phyloP scores from a whole-genome alignment of 2,329 filamentous ascomycete species.

The Fusarium falciforme region DNA sequence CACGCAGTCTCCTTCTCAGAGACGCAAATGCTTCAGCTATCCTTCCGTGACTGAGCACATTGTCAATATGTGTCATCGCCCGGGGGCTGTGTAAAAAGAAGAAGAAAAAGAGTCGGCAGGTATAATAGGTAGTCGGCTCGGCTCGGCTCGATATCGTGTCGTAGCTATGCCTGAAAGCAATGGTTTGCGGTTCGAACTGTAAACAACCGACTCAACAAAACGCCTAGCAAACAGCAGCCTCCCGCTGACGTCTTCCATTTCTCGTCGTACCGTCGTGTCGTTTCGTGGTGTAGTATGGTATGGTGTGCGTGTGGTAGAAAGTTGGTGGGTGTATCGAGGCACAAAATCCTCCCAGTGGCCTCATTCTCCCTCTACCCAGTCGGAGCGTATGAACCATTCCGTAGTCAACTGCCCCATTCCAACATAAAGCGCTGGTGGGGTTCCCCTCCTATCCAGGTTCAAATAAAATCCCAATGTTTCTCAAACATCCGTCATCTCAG shows the following conservation, averaged over 20 bases:
- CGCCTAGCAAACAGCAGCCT: constrained; percentile 33
- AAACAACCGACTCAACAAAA: constrained; percentile 39
- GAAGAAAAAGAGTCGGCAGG: constrained; percentile 26
- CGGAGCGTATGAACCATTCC: constrained; percentile 33
- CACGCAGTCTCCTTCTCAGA: constrained; percentile 43
- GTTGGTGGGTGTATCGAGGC: constrained; percentile 22
- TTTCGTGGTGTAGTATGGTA: constrained; percentile 36
- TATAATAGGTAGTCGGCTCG: constrained; percentile 21
- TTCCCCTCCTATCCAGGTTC: constrained; percentile 49
- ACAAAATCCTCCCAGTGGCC: constrained; percentile 25
- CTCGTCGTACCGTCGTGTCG: constrained; percentile 45
- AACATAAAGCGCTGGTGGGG: constrained; percentile 29
- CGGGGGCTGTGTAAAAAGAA: constrained; percentile 24
- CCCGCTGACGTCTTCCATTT: constrained; percentile 38
- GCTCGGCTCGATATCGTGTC: constrained; percentile 18
- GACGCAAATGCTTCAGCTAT: constrained; percentile 39
- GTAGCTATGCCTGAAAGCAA: constrained; percentile 23
- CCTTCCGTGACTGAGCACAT: constrained; percentile 15
- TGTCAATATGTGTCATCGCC: constrained; percentile 2
- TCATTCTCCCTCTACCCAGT: not conserved
- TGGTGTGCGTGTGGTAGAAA: constrained; percentile 28
- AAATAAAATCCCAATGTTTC: constrained; percentile 33
- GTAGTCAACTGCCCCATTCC: constrained; percentile 21
- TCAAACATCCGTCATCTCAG: constrained; percentile 71
- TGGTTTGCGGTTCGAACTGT: constrained; percentile 23